These are phyloP conservation scores for Penicillium alfredii DNA, from an alignment of 495 filamentous ascomycete species.

Conservation along the genomic window DNA sequence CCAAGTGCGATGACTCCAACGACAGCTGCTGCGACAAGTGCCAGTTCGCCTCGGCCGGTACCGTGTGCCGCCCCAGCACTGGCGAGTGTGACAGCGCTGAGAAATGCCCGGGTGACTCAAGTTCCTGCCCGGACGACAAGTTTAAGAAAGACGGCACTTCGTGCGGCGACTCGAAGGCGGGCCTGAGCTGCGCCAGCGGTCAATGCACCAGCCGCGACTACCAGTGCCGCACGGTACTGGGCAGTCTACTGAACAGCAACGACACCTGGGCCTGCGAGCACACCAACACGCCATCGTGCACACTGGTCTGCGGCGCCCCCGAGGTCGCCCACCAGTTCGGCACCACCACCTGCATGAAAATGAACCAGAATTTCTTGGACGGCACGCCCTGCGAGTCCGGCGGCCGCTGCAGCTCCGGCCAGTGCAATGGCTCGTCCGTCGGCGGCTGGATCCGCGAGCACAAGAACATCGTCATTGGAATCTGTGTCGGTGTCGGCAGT, in stretches of 20 bases:
- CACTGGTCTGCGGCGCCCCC: conserved; percentile 69
- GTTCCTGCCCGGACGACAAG: conserved; percentile 67
- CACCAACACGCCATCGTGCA: conserved; percentile 52
- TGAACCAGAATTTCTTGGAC: conserved; percentile 91
- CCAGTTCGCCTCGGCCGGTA: conserved; percentile 59
- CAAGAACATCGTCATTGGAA: conserved; percentile 70
- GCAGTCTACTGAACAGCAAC: conserved; percentile 65
- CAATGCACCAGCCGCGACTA: conserved; percentile 90
- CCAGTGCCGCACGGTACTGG: conserved; percentile 86
- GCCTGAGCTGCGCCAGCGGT: conserved; percentile 80
- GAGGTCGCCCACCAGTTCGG: conserved; percentile 47
- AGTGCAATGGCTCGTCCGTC: conserved; percentile 59
- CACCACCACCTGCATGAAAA: conserved; percentile 47
- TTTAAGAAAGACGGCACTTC: conserved; percentile 61
- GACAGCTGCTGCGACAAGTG: conserved; percentile 84
- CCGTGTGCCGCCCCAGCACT: conserved; percentile 72
- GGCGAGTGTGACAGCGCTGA: conserved; percentile 81
- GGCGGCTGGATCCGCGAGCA: conserved; percentile 65
- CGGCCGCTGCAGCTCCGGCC: conserved; percentile 69
- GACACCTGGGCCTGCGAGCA: conserved; percentile 76
- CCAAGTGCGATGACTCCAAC: conserved; percentile 84
- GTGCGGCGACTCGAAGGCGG: conserved; percentile 52
- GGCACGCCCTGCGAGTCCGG: conserved; percentile 82
- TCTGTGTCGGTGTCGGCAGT: conserved; percentile 59
- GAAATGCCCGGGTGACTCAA: conserved; percentile 65